A percentile compares a stretch with the other conserved stretches of the same genome.
Evolutionary conservation across 2,329 filamentous ascomycete species (phyloP).

Genomic region (Colletotrichum sp.): DNA sequence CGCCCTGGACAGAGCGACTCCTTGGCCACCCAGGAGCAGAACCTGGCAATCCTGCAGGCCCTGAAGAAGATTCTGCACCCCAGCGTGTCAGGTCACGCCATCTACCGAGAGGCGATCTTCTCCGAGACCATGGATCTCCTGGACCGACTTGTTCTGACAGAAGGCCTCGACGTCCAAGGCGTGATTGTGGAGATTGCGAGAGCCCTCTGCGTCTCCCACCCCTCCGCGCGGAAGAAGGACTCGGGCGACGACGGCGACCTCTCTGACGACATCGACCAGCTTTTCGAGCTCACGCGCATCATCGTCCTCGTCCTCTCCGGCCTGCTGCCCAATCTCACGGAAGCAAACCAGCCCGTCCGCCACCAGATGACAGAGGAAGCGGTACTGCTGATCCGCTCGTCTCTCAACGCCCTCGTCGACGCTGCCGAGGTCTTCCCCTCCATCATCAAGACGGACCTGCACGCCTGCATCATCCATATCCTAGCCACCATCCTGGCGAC

Average conservation of each 20-base stretch:
- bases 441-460: constrained; percentile 94
- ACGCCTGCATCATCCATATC: constrained; percentile 96
- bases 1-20: constrained; percentile 71
- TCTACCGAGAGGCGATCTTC: constrained; percentile 95
- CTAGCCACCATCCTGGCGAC: constrained; percentile 93
- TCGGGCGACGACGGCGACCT: constrained; percentile 76
- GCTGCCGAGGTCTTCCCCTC: constrained; percentile 94
- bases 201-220: constrained; percentile 88
- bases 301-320: constrained; percentile 93
- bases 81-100: constrained; percentile 92
- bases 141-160: constrained; percentile 89
- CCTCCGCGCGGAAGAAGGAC: constrained; percentile 77
- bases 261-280: constrained; percentile 95
- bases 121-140: constrained; percentile 96
- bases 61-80: constrained; percentile 95
- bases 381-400: constrained; percentile 77
- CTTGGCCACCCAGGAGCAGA: constrained; percentile 77
- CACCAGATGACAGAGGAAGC: constrained; percentile 89
- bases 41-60: constrained; percentile 85
- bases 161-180: constrained; percentile 84
- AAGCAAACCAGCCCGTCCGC: constrained; percentile 68
- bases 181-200: constrained; percentile 95
- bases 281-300: constrained; percentile 95
- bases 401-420: constrained; percentile 88
- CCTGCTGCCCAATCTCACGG: constrained; percentile 81